Percentiles rank a stretch among this genome's conserved stretches.
phyloP scores from a whole-genome alignment of 1,284 basidiomycete species.

The Ganoderma sp. region DNA sequence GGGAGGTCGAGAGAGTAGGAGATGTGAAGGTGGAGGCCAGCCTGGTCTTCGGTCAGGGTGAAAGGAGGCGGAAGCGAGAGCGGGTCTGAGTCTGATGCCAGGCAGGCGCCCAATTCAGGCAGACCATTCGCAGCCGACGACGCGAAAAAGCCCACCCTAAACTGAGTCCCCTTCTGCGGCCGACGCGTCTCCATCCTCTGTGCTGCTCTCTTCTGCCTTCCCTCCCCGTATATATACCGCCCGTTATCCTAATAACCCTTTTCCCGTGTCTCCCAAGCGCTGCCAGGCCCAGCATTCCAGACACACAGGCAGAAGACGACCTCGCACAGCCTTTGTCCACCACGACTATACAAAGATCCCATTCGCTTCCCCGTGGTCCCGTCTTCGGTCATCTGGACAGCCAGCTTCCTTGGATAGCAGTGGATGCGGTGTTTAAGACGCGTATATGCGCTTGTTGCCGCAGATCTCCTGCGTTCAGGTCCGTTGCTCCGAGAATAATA shows the following conservation, averaged over 20 bases:
- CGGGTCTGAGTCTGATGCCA: slow-evolving; percentile 18
- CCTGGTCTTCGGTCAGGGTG: neutral
- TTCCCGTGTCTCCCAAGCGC: neutral
- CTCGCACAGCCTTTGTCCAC: slow-evolving; percentile 20
- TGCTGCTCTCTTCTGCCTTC: neutral
- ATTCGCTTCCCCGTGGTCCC: slow-evolving; percentile 1
- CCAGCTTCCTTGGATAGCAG: neutral
- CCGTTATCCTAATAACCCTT: neutral
- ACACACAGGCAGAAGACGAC: neutral
- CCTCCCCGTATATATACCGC: slow-evolving; percentile 6
- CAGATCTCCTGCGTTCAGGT: neutral
- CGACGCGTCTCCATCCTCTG: slow-evolving; percentile 1
- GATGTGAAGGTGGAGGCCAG: slow-evolving; percentile 20
- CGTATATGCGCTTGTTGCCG: slow-evolving; percentile 1
- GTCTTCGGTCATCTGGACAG: neutral
- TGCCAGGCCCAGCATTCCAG: slow-evolving; percentile 1
- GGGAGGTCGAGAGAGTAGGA: slow-evolving; percentile 10
- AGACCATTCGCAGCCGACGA: slow-evolving; percentile 12
- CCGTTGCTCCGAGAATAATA: neutral
- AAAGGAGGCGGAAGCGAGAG: slow-evolving; percentile 11
- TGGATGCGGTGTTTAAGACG: slow-evolving; percentile 15
- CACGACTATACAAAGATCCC: slow-evolving; percentile 7
- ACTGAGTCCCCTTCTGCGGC: slow-evolving; percentile 18
- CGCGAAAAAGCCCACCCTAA: slow-evolving; percentile 39
- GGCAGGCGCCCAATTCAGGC: slow-evolving; percentile 16